Evolutionary conservation across 2,329 filamentous ascomycete genomes (phyloP).

Genomic region (Sporothrix mexicana): DNA sequence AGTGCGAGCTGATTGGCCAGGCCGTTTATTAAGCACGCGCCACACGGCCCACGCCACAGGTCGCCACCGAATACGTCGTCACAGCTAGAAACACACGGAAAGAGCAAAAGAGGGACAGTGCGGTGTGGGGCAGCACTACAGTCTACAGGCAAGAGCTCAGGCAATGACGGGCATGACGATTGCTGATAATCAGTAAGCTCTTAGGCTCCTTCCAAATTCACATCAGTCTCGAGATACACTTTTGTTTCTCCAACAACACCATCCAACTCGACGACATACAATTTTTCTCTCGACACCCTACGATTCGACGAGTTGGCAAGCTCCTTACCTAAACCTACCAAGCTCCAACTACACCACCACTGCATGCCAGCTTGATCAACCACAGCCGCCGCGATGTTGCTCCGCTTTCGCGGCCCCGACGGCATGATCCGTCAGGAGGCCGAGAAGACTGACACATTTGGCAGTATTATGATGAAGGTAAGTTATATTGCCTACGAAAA

Average conservation of each 20-base stretch:
- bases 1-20: conserved; percentile 12
- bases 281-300: too few species aligned
- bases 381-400: conserved; percentile 65
- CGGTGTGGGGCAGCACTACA: neutral
- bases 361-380: neutral
- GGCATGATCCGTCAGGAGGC: conserved; percentile 88
- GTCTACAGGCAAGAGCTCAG: conserved; percentile 7
- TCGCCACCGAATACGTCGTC: conserved; percentile 19
- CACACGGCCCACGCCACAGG: conserved; percentile 27
- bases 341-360: too few species aligned
- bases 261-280: too few species aligned
- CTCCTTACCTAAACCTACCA: too few species aligned
- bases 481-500: conserved; percentile 4
- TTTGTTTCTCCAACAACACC: neutral
- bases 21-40: neutral
- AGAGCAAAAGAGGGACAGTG: conserved; percentile 23
- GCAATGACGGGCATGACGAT: conserved; percentile 36
- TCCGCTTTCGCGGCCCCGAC: conserved; percentile 88
- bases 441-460: conserved; percentile 75
- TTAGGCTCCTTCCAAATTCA: conserved; percentile 19
- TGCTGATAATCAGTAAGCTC: conserved; percentile 9
- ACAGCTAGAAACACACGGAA: conserved; percentile 21
- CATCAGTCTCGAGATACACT: neutral
- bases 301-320: too few species aligned
- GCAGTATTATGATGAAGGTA: conserved; percentile 62